Percentiles rank a stretch among this genome's conserved stretches.
These are phyloP conservation scores for Amanita jacksonii DNA, from an alignment of 768 basidiomycete species.

Conservation along the genomic window DNA sequence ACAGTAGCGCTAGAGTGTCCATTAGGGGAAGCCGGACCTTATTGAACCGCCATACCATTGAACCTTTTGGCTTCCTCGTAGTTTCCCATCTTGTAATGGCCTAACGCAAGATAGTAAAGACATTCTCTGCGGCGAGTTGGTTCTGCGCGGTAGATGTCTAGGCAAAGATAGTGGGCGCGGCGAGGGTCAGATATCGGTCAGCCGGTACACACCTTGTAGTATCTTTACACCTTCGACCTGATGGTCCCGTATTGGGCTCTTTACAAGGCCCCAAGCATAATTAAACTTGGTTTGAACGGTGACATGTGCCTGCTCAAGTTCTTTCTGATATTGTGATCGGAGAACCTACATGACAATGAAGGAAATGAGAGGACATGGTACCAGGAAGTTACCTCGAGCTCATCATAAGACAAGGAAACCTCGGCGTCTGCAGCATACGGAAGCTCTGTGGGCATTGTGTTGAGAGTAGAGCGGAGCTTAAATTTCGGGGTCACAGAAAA, in stretches of 20 bases:
- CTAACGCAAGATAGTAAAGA: constrained; percentile 91
- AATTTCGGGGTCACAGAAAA: constrained; percentile 16
- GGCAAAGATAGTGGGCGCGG: constrained; percentile 7
- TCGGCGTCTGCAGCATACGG: constrained; percentile 96
- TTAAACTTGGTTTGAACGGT: constrained; percentile 97
- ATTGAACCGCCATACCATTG: constrained; percentile 55
- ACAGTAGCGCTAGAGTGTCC: constrained; percentile 51
- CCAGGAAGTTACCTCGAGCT: constrained; percentile 58
- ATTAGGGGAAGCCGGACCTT: background rate
- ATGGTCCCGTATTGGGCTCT: constrained; percentile 75
- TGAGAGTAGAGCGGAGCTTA: constrained; percentile 25
- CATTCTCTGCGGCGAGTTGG: constrained; percentile 87
- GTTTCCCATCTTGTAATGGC: constrained; percentile 95
- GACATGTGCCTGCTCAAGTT: constrained; percentile 72
- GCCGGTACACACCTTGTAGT: constrained; percentile 60
- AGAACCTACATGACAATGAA: constrained; percentile 50
- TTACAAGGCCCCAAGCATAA: constrained; percentile 94
- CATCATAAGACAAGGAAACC: constrained; percentile 79
- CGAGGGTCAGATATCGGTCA: constrained; percentile 2
- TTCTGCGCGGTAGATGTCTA: constrained; percentile 89
- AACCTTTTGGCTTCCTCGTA: constrained; percentile 89
- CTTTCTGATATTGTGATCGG: constrained; percentile 80
- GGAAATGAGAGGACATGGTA: background rate
- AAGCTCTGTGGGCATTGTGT: constrained; percentile 64
- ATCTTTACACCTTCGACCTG: constrained; percentile 90